phyloP scores from a whole-genome alignment of 1,284 basidiomycete genomes.

The Farysia itapuensis region DNA sequence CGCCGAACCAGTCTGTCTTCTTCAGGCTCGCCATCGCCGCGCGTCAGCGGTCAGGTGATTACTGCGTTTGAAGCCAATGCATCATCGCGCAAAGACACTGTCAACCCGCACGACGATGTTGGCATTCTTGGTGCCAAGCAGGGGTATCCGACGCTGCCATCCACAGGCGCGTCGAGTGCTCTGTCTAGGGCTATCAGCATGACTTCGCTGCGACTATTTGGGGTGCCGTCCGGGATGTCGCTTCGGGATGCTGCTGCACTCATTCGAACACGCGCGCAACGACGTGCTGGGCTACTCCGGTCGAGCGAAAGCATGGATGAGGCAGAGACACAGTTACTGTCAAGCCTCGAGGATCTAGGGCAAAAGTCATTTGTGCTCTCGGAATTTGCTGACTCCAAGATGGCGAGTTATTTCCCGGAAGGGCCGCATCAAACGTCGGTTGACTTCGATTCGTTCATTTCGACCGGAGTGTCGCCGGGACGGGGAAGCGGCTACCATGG shows the following conservation, averaged over 20 bases:
- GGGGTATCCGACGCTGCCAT: conserved; percentile 6
- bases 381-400: conserved; percentile 89
- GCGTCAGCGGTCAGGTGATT: conserved; percentile 22
- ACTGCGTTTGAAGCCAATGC: conserved; percentile 20
- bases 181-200: conserved; percentile 78
- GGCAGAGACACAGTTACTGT: conserved; percentile 74
- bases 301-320: conserved; percentile 28
- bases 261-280: conserved; percentile 53
- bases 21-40: conserved; percentile 31
- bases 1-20: conserved; percentile 37
- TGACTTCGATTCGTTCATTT: conserved; percentile 17
- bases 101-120: conserved; percentile 24
- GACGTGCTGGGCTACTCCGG: conserved; percentile 26
- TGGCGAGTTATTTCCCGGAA: conserved; percentile 70
- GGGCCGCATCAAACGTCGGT: conserved; percentile 46
- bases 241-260: conserved; percentile 44
- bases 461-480: conserved; percentile 18
- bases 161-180: conserved; percentile 41
- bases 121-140: conserved; percentile 28
- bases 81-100: conserved; percentile 15
- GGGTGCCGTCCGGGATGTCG: conserved; percentile 64
- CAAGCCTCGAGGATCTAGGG: conserved; percentile 78
- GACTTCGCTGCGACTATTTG: conserved; percentile 87
- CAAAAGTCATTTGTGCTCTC: conserved; percentile 93
- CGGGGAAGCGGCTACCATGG: conserved; percentile 11